Evolutionary conservation across 345 rosid species (phyloP).

Genomic region (Mallotus nudiflorus): DNA sequence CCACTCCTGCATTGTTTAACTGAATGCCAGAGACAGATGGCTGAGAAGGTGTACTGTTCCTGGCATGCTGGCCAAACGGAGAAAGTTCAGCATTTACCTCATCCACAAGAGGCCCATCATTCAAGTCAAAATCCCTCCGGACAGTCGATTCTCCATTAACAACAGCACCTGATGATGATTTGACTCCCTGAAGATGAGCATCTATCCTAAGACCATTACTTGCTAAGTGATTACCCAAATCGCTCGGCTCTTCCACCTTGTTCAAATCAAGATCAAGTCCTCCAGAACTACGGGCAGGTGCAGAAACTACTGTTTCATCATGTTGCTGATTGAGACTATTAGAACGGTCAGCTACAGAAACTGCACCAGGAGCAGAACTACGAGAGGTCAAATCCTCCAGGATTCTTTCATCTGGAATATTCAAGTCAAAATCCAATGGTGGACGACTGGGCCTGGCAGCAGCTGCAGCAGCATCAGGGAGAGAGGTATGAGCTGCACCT

Average conservation of each 20-base stretch:
- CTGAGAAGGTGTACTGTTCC: slow-evolving; percentile 47
- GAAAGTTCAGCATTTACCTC: slow-evolving; percentile 56
- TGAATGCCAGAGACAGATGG: slow-evolving; percentile 50
- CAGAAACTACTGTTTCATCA: slow-evolving; percentile 34
- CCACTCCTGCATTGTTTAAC: slow-evolving; percentile 46
- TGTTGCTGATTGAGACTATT: slow-evolving; percentile 28
- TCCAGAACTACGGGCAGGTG: slow-evolving; percentile 42
- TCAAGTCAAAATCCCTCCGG: slow-evolving; percentile 77
- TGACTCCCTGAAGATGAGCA: slow-evolving; percentile 32
- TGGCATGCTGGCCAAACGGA: slow-evolving; percentile 39
- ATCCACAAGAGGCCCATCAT: slow-evolving; percentile 73
- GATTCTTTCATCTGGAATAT: slow-evolving; percentile 79
- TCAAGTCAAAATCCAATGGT: slow-evolving; percentile 70
- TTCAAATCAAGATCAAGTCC: slow-evolving; percentile 91
- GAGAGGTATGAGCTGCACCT: slow-evolving; percentile 25
- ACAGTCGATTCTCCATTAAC: slow-evolving; percentile 42
- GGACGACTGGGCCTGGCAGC: slow-evolving; percentile 49
- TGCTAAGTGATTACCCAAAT: slow-evolving; percentile 37
- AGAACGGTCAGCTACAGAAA: slow-evolving; percentile 29
- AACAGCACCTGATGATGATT: slow-evolving; percentile 37
- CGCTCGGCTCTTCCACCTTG: slow-evolving; percentile 59
- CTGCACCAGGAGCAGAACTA: slow-evolving; percentile 37
- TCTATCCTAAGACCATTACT: slow-evolving; percentile 43
- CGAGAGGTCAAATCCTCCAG: slow-evolving; percentile 62
- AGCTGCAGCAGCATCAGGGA: slow-evolving; percentile 40